Conservation (phyloP, 768 basidiomycete species). For the Gautieria morchelliformis region DNA sequence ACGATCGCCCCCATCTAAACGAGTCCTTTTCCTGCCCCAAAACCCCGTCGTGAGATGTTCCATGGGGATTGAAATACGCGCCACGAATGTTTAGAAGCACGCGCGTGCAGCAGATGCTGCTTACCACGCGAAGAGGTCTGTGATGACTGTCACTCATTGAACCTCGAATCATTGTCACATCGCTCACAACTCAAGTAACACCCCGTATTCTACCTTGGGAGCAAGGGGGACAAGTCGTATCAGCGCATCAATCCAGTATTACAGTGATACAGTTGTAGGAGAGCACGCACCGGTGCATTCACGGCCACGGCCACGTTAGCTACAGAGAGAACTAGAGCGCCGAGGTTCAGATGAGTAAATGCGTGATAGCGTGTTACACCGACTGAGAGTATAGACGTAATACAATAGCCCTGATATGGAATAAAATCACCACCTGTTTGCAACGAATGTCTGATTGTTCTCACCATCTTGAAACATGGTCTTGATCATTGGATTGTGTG, state of each 20-base stretch:
- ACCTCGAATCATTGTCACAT: not conserved
- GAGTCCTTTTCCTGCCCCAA: too few species aligned
- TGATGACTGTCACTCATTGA: not conserved
- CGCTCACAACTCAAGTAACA: slow-evolving; percentile 5
- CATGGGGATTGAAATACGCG: not conserved
- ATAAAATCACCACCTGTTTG: not conserved
- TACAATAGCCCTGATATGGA: not conserved
- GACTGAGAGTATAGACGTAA: slow-evolving; percentile 4
- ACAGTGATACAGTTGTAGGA: not conserved
- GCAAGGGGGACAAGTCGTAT: too few species aligned
- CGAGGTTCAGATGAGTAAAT: not conserved
- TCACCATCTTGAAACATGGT: slow-evolving; percentile 7
- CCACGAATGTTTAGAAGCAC: slow-evolving; percentile 4
- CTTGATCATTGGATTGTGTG: not conserved
- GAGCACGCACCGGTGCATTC: not conserved
- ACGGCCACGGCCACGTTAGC: not conserved
- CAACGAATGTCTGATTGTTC: not conserved
- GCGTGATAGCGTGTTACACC: not conserved
- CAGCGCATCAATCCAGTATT: not conserved
- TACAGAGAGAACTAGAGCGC: not conserved
- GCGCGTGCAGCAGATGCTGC: slow-evolving; percentile 7
- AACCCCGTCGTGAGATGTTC: not conserved
- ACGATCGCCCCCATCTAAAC: too few species aligned
- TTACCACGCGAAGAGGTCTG: slow-evolving; percentile 3
- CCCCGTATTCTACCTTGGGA: slow-evolving; percentile 1